Evolutionary conservation across 106 monocot species (phyloP), one percentile per base, ranked within the genome.

Genomic region (Hemerocallis citrina): DNA sequence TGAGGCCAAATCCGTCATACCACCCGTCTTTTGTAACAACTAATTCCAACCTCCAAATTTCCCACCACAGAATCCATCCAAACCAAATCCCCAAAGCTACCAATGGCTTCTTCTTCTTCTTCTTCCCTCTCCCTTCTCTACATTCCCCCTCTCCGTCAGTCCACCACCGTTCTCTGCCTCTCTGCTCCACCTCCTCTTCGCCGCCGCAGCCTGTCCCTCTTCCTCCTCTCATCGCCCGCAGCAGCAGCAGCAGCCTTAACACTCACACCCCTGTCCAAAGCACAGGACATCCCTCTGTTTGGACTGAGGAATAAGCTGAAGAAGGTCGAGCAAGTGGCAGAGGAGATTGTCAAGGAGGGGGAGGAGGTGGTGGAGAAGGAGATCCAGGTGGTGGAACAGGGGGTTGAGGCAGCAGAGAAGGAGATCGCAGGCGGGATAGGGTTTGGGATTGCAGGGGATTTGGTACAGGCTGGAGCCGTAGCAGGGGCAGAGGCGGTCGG

Each of bases 401-500:
- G 57, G n/a, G 56, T 77, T 6, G 57, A 52, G 24, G 69, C 40
- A 19, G 72, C 67, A 41, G 75, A 64, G 71, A 55, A 44, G 80
- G 62, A 48, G 71, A 58, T 73, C 47, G 63, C 47, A 20, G 52
- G 6, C 3, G 34, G 34, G 13, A 39, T n/a, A 3, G 46, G 27
- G 0, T 64, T 19, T 4, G 79, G 63, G 38, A 7, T 72, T 1
- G 64, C 51, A 23, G 84, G 88, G 22, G 76, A 69, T 44, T 46
- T 83, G n/a, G 68, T 69, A 19, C 92, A 93, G 77, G 89, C 89
- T 14, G 85, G 52, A 9, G 79, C 52, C 3, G 83, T 94, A 3
- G 94, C 76, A 24, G 89, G 72, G 10, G 89, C 78, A 17, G 94
- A 95, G 76, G 83, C 80, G 1, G 72, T 95, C 6, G 86, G 85